Conservation (phyloP, 495 filamentous ascomycete species). For the Xylaria cubensis region DNA sequence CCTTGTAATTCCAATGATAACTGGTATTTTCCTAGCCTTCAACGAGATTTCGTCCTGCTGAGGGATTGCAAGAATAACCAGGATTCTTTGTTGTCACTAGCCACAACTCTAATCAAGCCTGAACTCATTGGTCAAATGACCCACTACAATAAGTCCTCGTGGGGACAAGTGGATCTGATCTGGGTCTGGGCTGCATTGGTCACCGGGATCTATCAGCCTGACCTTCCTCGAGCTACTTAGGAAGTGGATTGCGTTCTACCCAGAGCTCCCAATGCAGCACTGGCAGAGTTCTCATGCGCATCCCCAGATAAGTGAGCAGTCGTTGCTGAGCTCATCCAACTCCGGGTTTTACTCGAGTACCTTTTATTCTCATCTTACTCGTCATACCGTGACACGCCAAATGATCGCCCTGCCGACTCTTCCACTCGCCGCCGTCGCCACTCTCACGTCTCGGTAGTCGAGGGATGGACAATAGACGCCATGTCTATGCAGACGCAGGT, state of each 20-base stretch:
- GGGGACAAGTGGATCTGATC: neutral
- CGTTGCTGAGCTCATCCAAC: slow-evolving; percentile 6
- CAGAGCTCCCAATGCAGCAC: slow-evolving; percentile 3
- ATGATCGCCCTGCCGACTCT: neutral
- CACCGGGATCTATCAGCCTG: slow-evolving; percentile 17
- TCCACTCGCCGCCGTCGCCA: slow-evolving; percentile 4
- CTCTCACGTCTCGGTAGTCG: slow-evolving; percentile 13
- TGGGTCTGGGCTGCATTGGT: neutral
- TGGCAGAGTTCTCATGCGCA: neutral
- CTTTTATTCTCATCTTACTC: slow-evolving; percentile 3
- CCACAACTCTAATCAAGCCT: neutral
- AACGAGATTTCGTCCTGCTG: neutral
- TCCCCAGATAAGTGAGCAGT: neutral
- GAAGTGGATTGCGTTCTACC: slow-evolving; percentile 12
- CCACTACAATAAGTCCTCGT: neutral
- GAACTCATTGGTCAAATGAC: neutral
- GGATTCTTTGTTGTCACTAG: neutral
- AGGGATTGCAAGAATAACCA: neutral
- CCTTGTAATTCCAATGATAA: neutral
- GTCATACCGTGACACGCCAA: neutral
- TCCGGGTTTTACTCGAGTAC: neutral
- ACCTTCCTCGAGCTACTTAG: slow-evolving; percentile 9
- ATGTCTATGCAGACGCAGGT: slow-evolving; percentile 79
- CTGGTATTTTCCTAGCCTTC: neutral
- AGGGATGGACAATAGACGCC: slow-evolving; percentile 42